Conservation (phyloP, 2,329 filamentous ascomycete genomes). For the Neonectria neomacrospora region DNA sequence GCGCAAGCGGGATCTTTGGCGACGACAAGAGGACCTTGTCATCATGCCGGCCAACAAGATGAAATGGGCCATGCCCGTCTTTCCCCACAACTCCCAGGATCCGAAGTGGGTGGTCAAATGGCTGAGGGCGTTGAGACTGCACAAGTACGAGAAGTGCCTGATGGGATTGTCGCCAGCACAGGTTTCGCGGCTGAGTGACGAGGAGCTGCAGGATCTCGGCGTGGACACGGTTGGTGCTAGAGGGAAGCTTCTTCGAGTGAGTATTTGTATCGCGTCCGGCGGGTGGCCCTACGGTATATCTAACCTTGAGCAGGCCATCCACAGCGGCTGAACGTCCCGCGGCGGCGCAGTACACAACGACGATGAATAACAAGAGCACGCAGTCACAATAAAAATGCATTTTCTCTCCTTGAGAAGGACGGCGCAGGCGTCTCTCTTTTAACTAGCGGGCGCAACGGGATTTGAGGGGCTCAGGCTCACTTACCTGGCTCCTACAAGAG, state of each 20-base stretch:
- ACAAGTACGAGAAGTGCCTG: constrained; percentile 42
- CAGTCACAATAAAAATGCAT: constrained; percentile 11
- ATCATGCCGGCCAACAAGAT: constrained; percentile 38
- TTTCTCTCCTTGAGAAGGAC: constrained; percentile 4
- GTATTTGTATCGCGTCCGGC: neutral
- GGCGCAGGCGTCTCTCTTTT: constrained; percentile 18
- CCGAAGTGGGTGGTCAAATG: constrained; percentile 42
- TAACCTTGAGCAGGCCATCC: constrained; percentile 37
- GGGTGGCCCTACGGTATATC: neutral
- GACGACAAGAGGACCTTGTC: constrained; percentile 39
- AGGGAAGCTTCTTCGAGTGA: constrained; percentile 42
- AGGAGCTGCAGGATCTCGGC: constrained; percentile 39
- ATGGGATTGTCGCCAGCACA: constrained; percentile 38
- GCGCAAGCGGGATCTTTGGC: constrained; percentile 41
- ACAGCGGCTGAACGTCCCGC: constrained; percentile 25
- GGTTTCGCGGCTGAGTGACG: constrained; percentile 32
- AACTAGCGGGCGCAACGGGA: neutral
- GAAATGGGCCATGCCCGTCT: constrained; percentile 42
- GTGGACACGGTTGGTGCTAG: constrained; percentile 42
- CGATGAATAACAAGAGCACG: constrained; percentile 19
- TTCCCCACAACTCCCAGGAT: constrained; percentile 38
- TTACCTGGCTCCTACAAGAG: neutral
- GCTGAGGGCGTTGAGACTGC: constrained; percentile 41
- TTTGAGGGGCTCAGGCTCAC: neutral
- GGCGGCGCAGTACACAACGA: neutral